phyloP scores from a whole-genome alignment of 805 yeast species.

The Candida silvicultrix region DNA sequence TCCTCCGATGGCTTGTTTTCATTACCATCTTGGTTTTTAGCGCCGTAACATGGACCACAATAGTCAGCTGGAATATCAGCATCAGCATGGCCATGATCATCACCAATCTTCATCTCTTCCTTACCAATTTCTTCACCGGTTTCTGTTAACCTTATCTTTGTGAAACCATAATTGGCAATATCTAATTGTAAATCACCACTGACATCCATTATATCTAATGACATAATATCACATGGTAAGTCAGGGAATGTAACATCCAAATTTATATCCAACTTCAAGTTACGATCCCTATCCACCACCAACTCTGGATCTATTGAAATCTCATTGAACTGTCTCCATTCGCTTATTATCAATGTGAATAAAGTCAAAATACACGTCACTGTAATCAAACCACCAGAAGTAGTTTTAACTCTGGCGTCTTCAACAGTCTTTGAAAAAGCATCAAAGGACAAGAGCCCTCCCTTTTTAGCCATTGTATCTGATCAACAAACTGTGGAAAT shows the following conservation, averaged over 20 bases:
- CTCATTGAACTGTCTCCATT: slow-evolving; percentile 67
- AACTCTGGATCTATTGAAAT: slow-evolving; percentile 74
- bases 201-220: slow-evolving; percentile 83
- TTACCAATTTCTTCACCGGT: slow-evolving; percentile 43
- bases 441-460: slow-evolving; percentile 51
- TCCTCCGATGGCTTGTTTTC: slow-evolving; percentile 30
- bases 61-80: slow-evolving; percentile 33
- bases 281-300: slow-evolving; percentile 80
- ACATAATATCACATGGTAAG: slow-evolving; percentile 77
- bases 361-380: slow-evolving; percentile 59
- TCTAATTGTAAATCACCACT: slow-evolving; percentile 81
- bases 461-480: slow-evolving; percentile 16
- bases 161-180: slow-evolving; percentile 62
- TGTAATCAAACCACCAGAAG: slow-evolving; percentile 88
- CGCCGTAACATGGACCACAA: slow-evolving; percentile 93
- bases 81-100: slow-evolving; percentile 19
- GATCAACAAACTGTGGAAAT: not conserved
- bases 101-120: slow-evolving; percentile 36
- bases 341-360: slow-evolving; percentile 57
- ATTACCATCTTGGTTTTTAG: slow-evolving; percentile 51
- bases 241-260: slow-evolving; percentile 79
- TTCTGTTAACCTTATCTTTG: slow-evolving; percentile 54
- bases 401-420: slow-evolving; percentile 83
- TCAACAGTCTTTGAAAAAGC: slow-evolving; percentile 94
- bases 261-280: slow-evolving; percentile 68